These are phyloP conservation scores for Sphagnum tenellum DNA, from an alignment of 225 moss, liverwort and hornwort species.

Conservation along the genomic window DNA sequence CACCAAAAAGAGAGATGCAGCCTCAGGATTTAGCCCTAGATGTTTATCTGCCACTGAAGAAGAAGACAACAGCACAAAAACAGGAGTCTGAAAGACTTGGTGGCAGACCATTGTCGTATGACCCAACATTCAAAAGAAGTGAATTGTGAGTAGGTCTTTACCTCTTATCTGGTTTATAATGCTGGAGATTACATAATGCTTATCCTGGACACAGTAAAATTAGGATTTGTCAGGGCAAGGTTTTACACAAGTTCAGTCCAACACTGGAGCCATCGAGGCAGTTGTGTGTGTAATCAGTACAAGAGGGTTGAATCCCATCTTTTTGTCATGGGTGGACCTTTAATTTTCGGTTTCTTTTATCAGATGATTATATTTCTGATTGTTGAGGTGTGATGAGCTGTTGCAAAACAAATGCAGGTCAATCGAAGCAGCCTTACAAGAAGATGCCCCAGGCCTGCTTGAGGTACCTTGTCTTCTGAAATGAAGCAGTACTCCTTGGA, in stretches of 20 bases:
- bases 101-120: constrained; percentile 17
- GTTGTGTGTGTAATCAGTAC: too few species aligned
- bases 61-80: constrained; percentile 3
- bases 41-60: constrained; percentile 2
- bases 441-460: constrained; percentile 65
- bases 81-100: constrained; percentile 10
- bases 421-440: constrained; percentile 57
- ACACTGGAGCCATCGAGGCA: too few species aligned
- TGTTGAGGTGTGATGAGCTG: too few species aligned
- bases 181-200: too few species aligned
- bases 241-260: too few species aligned
- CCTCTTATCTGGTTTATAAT: too few species aligned
- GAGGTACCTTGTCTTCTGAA: constrained; percentile 22
- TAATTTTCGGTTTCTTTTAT: too few species aligned
- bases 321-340: too few species aligned
- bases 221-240: too few species aligned
- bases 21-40: constrained; percentile 9
- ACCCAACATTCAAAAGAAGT: constrained; percentile 22
- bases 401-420: constrained; percentile 15
- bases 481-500: not conserved
- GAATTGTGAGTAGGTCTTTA: constrained; percentile 28
- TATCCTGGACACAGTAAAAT: too few species aligned
- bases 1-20: constrained; percentile 8
- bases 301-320: too few species aligned
- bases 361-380: too few species aligned